These are phyloP conservation scores for Leccinellum rugosiceps DNA, from an alignment of 768 basidiomycete genomes.

Conservation along the genomic window DNA sequence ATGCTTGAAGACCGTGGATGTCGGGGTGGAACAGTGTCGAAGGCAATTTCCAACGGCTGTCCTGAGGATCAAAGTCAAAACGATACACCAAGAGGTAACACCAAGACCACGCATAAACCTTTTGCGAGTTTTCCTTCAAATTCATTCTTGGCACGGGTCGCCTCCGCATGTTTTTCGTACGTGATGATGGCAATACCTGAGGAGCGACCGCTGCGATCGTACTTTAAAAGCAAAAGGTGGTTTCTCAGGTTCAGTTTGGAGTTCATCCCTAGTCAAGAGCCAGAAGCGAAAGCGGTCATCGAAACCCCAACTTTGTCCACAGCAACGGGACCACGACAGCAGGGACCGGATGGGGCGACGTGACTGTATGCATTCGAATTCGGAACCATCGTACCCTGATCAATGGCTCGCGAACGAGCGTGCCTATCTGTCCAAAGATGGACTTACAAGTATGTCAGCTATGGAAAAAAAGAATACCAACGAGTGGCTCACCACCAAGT, in stretches of 20 bases:
- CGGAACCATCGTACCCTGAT: slow-evolving; percentile 85
- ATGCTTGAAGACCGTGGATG: slow-evolving; percentile 46
- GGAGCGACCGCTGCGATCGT: slow-evolving; percentile 94
- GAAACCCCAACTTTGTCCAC: slow-evolving; percentile 30
- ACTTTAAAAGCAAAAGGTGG: slow-evolving; percentile 59
- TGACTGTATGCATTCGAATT: slow-evolving; percentile 37
- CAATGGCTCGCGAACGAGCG: slow-evolving; percentile 86
- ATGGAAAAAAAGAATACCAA: background rate
- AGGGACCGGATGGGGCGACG: slow-evolving; percentile 33
- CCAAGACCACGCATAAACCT: slow-evolving; percentile 43
- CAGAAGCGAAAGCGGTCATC: slow-evolving; percentile 43
- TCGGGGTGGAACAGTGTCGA: slow-evolving; percentile 48
- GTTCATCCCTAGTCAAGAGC: slow-evolving; percentile 34
- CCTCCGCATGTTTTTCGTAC: slow-evolving; percentile 77
- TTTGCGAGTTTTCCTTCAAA: slow-evolving; percentile 87
- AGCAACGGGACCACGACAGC: slow-evolving; percentile 30
- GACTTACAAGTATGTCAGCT: slow-evolving; percentile 41
- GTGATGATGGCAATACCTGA: slow-evolving; percentile 76
- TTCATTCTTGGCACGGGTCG: slow-evolving; percentile 78
- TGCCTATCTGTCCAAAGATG: slow-evolving; percentile 91
- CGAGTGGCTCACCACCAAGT: slow-evolving; percentile 68
- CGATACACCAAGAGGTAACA: background rate
- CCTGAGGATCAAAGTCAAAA: slow-evolving; percentile 40
- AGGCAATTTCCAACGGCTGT: slow-evolving; percentile 73
- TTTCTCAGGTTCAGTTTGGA: slow-evolving; percentile 60